These are phyloP conservation scores for Bryum argenteum DNA, from an alignment of 225 moss, liverwort and hornwort genomes.

Conservation along the genomic window DNA sequence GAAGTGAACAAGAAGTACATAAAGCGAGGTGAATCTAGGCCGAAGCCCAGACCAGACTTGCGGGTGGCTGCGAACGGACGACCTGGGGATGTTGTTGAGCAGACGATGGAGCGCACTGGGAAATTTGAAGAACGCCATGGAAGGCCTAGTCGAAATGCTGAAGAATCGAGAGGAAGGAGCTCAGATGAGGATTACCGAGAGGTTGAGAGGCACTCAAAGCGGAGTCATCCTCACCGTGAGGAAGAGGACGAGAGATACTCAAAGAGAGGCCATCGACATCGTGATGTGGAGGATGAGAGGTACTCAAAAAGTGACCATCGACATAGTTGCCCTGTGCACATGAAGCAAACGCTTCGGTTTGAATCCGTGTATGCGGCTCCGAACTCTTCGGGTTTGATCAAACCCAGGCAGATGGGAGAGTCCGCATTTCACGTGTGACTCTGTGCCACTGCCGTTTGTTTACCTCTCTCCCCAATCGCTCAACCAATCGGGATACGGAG, in stretches of 20 bases:
- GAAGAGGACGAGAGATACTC: slow-evolving; percentile 9
- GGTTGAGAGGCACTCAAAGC: slow-evolving; percentile 17
- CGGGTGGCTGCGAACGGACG: not conserved
- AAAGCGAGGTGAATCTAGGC: slow-evolving; percentile 72
- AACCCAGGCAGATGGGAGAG: not conserved
- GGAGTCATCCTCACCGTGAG: not conserved
- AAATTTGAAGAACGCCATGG: not conserved
- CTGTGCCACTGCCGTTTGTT: too few relatives aligned
- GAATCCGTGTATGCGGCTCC: too few relatives aligned
- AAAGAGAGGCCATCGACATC: not conserved
- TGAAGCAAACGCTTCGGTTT: too few relatives aligned
- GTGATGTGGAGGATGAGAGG: slow-evolving; percentile 9
- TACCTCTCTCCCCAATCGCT: too few relatives aligned
- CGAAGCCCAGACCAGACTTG: slow-evolving; percentile 11
- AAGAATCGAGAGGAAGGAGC: slow-evolving; percentile 19
- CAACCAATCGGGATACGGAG: too few relatives aligned
- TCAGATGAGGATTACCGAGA: slow-evolving; percentile 11
- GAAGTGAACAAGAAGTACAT: slow-evolving; percentile 56
- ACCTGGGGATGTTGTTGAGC: not conserved
- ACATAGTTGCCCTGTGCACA: too few relatives aligned
- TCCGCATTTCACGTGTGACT: too few relatives aligned
- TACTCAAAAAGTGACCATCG: not conserved
- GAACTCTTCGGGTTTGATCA: too few relatives aligned
- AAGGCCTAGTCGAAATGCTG: not conserved
- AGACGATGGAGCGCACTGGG: slow-evolving; percentile 9